These are phyloP conservation scores for Cryptococcus floricola DNA, from an alignment of 1,284 basidiomycete species.

Conservation along the genomic window DNA sequence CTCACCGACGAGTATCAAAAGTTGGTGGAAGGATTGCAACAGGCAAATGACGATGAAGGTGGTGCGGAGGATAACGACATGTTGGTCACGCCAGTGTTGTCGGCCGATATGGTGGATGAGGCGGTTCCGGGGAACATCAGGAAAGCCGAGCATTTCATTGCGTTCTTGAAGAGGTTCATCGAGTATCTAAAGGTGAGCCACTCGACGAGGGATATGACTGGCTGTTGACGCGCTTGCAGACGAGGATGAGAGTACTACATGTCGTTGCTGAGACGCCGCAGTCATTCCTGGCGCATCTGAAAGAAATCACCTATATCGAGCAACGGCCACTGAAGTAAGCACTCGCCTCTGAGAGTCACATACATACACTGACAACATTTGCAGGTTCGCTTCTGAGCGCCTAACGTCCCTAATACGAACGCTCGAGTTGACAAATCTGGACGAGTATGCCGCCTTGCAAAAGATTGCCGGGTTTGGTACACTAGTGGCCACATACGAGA, in stretches of 20 bases:
- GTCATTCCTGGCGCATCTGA: conserved; percentile 97
- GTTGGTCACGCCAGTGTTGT: conserved; percentile 92
- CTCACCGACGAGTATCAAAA: conserved; percentile 97
- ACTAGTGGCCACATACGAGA: conserved; percentile 96
- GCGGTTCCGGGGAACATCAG: conserved; percentile 97
- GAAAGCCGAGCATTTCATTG: conserved; percentile 98
- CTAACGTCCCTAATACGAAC: conserved; percentile 91
- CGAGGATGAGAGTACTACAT: conserved; percentile 95
- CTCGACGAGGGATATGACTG: neutral
- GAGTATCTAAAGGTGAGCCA: conserved; percentile 87
- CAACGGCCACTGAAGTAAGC: conserved; percentile 81
- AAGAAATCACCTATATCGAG: conserved; percentile 99
- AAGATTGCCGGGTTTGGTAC: conserved; percentile 97
- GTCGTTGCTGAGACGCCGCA: conserved; percentile 99
- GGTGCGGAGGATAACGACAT: conserved; percentile 69
- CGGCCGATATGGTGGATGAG: conserved; percentile 90
- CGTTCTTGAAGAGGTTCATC: conserved; percentile 95
- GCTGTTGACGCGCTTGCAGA: conserved; percentile 54
- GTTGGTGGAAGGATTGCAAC: conserved; percentile 90
- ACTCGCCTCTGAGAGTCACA: neutral
- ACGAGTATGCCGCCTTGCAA: conserved; percentile 87
- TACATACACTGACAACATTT: conserved; percentile 4
- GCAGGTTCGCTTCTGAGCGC: conserved; percentile 92
- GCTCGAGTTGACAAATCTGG: conserved; percentile 81
- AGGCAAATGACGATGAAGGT: conserved; percentile 53